phyloP scores from a whole-genome alignment of 805 yeast genomes.

The Lipomyces starkeyi region DNA sequence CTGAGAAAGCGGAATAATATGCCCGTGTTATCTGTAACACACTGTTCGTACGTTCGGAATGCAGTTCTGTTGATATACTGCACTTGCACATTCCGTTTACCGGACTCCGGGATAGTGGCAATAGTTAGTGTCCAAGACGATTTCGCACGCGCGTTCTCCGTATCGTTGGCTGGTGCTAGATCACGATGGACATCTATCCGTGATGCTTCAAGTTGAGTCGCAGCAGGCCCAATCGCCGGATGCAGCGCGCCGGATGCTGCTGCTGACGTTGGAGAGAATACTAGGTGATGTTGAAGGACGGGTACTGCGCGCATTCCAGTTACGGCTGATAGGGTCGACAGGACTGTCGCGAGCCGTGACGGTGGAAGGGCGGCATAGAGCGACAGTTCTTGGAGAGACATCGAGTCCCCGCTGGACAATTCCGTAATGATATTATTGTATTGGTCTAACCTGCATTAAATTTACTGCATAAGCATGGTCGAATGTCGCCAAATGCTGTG shows the following conservation, averaged over 20 bases:
- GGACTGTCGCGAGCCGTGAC: slow-evolving; percentile 43
- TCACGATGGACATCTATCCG: slow-evolving; percentile 28
- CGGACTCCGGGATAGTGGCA: slow-evolving; percentile 50
- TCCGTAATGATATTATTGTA: neutral
- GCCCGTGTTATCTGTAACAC: slow-evolving; percentile 11
- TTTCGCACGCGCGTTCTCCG: neutral
- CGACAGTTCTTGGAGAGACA: slow-evolving; percentile 46
- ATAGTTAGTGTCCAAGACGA: slow-evolving; percentile 44
- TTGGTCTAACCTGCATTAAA: no score
- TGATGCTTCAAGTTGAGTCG: slow-evolving; percentile 32
- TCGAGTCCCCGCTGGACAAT: neutral
- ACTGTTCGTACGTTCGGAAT: slow-evolving; percentile 6
- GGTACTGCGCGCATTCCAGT: slow-evolving; percentile 48
- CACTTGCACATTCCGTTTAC: slow-evolving; percentile 41
- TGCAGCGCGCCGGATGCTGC: slow-evolving; percentile 1
- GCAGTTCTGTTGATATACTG: slow-evolving; percentile 23
- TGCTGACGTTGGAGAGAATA: slow-evolving; percentile 44
- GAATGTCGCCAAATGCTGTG: no score
- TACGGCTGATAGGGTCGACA: slow-evolving; percentile 46
- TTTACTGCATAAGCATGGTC: no score
- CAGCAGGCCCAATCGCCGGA: slow-evolving; percentile 5
- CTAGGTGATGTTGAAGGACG: slow-evolving; percentile 41
- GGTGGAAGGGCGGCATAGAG: slow-evolving; percentile 45
- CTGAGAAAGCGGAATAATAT: slow-evolving; percentile 26
- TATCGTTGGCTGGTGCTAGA: neutral